A percentile compares a stretch with the other conserved stretches of the same genome.
phyloP scores from a whole-genome alignment of 2,329 filamentous ascomycete genomes.

The Dryadomyces quercivorus region DNA sequence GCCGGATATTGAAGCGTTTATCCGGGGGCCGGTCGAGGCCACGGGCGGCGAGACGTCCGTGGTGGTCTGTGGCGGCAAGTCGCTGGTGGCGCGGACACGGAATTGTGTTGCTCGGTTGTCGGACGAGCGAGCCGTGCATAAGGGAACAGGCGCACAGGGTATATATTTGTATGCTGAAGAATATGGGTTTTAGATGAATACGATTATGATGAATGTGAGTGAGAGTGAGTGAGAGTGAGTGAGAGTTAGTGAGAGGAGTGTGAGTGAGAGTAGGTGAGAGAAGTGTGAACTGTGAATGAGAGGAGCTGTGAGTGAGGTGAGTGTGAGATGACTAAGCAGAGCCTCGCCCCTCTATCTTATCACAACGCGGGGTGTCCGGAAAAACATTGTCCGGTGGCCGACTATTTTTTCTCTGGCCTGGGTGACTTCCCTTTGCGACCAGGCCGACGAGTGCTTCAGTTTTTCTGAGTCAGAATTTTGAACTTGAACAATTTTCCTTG shows the following conservation, averaged over 20 bases:
- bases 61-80: slow-evolving; percentile 46
- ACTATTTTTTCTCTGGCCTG: not conserved
- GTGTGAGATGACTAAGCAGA: not conserved
- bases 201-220: not conserved
- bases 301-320: too few relatives aligned
- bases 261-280: too few relatives aligned
- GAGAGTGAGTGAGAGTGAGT: too few relatives aligned
- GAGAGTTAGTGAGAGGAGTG: too few relatives aligned
- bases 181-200: slow-evolving; percentile 24
- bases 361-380: not conserved
- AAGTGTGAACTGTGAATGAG: too few relatives aligned
- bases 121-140: slow-evolving; percentile 51
- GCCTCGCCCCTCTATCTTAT: not conserved
- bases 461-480: not conserved
- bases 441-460: not conserved
- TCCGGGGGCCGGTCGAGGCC: slow-evolving; percentile 41
- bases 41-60: slow-evolving; percentile 50
- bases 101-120: slow-evolving; percentile 43
- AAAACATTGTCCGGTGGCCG: slow-evolving; percentile 6
- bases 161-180: slow-evolving; percentile 50
- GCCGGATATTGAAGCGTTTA: slow-evolving; percentile 38
- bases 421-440: not conserved
- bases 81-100: slow-evolving; percentile 38
- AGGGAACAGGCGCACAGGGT: slow-evolving; percentile 51
- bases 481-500: too few relatives aligned